Base-by-base conservation (phyloP, 1,284 basidiomycete species). In the Boletellus sp. region DNA sequence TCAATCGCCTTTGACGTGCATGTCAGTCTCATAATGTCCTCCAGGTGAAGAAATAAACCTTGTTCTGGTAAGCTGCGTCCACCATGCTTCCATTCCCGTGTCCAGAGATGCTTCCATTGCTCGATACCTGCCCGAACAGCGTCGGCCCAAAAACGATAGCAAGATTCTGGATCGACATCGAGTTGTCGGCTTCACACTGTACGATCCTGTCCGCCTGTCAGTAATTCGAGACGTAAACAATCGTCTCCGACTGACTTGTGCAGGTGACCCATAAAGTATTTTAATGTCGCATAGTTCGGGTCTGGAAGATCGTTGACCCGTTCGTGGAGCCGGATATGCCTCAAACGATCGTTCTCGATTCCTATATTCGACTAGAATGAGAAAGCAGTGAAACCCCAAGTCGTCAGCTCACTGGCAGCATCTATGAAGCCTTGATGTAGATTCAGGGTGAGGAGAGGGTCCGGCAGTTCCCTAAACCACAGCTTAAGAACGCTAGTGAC, bases 81-180 rank as follows among this genome's bases (percentile, higher is more conserved):
- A 69, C 74, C 67, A 81, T 79, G 34, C 69, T 68, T 38, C 70
- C 71, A 29, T 69, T 73, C 33, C 61, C 53, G 32, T 65, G 63
- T 19, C 54, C 70, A 82, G 85, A 66, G 69, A 77, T 54, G 71
- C 73, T 69, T 16, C 63, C 63, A 43, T 55, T 68, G 23, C 57
- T 43, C 17, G 63, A 57, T 30, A 52, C 49, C 55, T 77, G 77
- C 16, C 91, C 85, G 58, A 96, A 87, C 29, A 99, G 70, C 5
- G 95, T 98, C 8, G 95, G 95, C 2, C 96, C 95, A 69, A 99
- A 99, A 8, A 99, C 93, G 56, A 99, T 97, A 6, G 92, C 86
- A 26, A 99, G 71, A 68, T 99, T 99, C 54, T 90, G 87, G 41
- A 87, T 83, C 8, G 88, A 84, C 95, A 99, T 99, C 41, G 91